These are phyloP conservation scores for Turnera subulata DNA, from an alignment of 345 rosid genomes.

Conservation along the genomic window DNA sequence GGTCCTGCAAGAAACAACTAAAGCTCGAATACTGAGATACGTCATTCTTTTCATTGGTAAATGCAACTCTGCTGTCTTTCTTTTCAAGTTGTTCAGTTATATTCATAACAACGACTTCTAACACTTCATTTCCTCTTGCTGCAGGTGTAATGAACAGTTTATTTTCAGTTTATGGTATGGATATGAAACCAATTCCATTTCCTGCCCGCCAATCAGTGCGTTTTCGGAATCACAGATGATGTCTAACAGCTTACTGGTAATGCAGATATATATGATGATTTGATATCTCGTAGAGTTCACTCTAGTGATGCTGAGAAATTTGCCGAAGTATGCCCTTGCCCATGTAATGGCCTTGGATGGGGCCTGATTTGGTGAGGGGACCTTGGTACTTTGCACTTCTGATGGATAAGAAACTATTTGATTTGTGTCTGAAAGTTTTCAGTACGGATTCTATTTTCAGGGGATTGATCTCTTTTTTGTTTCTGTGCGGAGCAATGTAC, in stretches of 20 bases:
- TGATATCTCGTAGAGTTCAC: slow-evolving; percentile 17
- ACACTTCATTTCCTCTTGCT: background rate
- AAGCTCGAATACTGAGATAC: slow-evolving; percentile 16
- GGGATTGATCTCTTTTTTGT: slow-evolving; percentile 82
- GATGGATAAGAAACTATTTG: too few relatives aligned
- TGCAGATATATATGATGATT: slow-evolving; percentile 82
- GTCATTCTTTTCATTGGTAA: slow-evolving; percentile 22
- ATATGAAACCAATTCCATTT: background rate
- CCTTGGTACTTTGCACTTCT: background rate
- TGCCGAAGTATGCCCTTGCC: slow-evolving; percentile 91
- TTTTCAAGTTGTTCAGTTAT: background rate
- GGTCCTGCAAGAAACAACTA: slow-evolving; percentile 25
- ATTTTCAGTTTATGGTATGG: slow-evolving; percentile 21
- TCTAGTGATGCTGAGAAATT: slow-evolving; percentile 51
- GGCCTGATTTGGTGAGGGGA: slow-evolving; percentile 76
- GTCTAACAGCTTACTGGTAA: background rate
- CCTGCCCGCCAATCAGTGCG: background rate
- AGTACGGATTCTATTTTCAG: slow-evolving; percentile 34
- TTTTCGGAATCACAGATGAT: slow-evolving; percentile 1
- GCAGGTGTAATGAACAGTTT: slow-evolving; percentile 23
- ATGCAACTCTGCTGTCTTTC: slow-evolving; percentile 5
- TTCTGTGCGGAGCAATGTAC: slow-evolving; percentile 73
- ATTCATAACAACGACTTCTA: background rate
- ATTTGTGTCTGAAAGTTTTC: background rate
- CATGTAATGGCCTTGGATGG: slow-evolving; percentile 91